Evolutionary conservation across 2,329 filamentous ascomycete species (phyloP).

Genomic region (Botrytis squamosa): DNA sequence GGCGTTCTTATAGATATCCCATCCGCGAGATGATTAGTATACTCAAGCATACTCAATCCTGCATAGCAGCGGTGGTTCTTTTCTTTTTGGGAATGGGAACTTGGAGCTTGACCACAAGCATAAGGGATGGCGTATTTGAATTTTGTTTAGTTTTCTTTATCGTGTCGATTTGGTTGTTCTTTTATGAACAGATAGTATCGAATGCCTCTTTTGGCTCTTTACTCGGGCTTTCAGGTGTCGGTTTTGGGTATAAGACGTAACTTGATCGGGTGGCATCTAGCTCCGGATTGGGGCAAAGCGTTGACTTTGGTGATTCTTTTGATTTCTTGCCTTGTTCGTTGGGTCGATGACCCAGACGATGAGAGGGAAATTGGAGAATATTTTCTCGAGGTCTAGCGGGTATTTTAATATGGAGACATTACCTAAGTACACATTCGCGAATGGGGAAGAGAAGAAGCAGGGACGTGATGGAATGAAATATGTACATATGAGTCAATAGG

Average conservation of each 20-base stretch:
- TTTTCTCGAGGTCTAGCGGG: neutral
- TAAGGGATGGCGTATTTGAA: neutral
- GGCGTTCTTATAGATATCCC: slow-evolving; percentile 17
- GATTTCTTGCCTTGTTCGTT: neutral
- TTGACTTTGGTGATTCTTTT: neutral
- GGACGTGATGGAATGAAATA: neutral
- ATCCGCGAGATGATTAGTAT: slow-evolving; percentile 7
- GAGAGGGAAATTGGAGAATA: neutral
- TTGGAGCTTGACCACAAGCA: neutral
- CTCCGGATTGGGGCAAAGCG: neutral
- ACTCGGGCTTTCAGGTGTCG: neutral
- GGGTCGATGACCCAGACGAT: no score
- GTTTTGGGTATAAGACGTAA: neutral
- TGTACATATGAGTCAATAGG: neutral
- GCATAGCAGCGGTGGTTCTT: slow-evolving; percentile 12
- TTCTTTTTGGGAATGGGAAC: neutral
- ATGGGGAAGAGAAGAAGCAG: neutral
- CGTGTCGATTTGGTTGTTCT: neutral
- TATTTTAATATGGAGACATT: neutral
- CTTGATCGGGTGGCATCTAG: neutral
- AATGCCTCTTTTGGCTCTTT: neutral
- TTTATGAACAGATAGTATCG: neutral
- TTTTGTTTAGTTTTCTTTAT: neutral
- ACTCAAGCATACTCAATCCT: neutral
- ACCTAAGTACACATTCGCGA: neutral